Evolutionary conservation across 139 green algal genomes (phyloP).

Genomic region (Ettlia oleoabundans): DNA sequence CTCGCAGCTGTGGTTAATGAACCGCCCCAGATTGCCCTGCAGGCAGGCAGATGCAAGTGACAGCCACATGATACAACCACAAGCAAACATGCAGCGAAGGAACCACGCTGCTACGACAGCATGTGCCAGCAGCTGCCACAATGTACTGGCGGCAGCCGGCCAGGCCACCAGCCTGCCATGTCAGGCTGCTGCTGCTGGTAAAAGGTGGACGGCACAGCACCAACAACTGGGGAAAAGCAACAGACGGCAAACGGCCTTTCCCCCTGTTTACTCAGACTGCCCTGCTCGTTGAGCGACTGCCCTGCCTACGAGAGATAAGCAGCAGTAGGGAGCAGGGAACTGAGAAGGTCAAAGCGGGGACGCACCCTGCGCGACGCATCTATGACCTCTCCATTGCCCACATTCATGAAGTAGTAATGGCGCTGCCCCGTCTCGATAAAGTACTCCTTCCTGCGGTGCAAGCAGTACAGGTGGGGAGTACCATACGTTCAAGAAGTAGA

Average conservation of each 20-base stretch:
- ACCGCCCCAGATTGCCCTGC: slow-evolving; percentile 93
- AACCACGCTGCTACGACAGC: too few species aligned
- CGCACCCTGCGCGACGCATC: slow-evolving; percentile 87
- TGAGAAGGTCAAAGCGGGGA: too few species aligned
- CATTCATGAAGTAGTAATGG: slow-evolving; percentile 99
- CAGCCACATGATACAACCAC: too few species aligned
- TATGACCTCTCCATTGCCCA: slow-evolving; percentile 97
- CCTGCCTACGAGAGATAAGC: too few species aligned
- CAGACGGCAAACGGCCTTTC: too few species aligned
- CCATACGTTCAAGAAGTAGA: slow-evolving; percentile 99
- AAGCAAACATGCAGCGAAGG: too few species aligned
- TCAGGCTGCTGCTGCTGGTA: too few species aligned
- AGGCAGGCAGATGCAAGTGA: neutral
- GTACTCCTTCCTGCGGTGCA: slow-evolving; percentile 70
- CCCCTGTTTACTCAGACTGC: too few species aligned
- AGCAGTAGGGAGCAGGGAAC: neutral
- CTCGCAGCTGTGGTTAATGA: slow-evolving; percentile 98
- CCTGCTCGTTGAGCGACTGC: too few species aligned
- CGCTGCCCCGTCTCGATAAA: slow-evolving; percentile 84
- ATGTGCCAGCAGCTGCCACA: too few species aligned
- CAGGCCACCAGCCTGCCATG: too few species aligned
- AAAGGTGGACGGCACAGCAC: neutral
- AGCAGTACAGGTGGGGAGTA: neutral
- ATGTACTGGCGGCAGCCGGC: too few species aligned
- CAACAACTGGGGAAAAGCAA: neutral